These are phyloP conservation scores for Leccinum griseonigrum DNA, from an alignment of 1,284 basidiomycete genomes.

Conservation along the genomic window DNA sequence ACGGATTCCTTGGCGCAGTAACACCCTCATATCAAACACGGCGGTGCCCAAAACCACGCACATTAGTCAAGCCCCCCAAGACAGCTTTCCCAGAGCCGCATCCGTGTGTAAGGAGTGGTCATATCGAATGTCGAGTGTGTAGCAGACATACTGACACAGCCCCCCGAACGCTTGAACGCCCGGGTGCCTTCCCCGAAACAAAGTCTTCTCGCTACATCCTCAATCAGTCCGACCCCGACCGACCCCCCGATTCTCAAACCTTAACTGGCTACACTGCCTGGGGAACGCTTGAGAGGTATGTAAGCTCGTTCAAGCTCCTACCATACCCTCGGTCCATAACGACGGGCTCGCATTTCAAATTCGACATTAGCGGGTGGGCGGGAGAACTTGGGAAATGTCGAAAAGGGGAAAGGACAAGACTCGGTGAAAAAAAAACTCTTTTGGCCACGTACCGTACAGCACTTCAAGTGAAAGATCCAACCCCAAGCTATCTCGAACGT, in stretches of 20 bases:
- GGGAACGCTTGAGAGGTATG: not conserved
- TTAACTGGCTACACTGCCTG: not conserved
- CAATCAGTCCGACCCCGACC: conserved; percentile 23
- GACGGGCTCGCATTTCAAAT: conserved; percentile 4
- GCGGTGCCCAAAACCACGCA: not conserved
- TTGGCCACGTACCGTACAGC: not conserved
- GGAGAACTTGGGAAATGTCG: not conserved
- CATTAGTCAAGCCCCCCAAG: conserved; percentile 2
- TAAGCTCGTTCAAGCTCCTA: not conserved
- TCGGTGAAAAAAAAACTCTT: not conserved
- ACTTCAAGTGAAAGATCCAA: not conserved
- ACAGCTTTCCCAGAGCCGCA: conserved; percentile 13
- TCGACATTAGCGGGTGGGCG: not conserved
- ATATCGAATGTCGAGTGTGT: not conserved
- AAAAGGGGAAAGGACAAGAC: not conserved
- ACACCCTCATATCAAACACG: conserved; percentile 9
- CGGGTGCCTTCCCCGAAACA: conserved; percentile 16
- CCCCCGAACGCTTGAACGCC: conserved; percentile 11
- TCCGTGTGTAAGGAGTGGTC: not conserved
- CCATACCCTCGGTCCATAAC: not conserved
- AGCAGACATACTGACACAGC: conserved; percentile 14
- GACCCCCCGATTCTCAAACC: not conserved
- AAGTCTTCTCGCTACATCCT: conserved; percentile 17
- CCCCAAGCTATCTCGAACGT: not conserved
- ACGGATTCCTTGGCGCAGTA: not conserved